phyloP scores from a whole-genome alignment of 2,329 filamentous ascomycete genomes.

The Alternaria novae-zelandiae region DNA sequence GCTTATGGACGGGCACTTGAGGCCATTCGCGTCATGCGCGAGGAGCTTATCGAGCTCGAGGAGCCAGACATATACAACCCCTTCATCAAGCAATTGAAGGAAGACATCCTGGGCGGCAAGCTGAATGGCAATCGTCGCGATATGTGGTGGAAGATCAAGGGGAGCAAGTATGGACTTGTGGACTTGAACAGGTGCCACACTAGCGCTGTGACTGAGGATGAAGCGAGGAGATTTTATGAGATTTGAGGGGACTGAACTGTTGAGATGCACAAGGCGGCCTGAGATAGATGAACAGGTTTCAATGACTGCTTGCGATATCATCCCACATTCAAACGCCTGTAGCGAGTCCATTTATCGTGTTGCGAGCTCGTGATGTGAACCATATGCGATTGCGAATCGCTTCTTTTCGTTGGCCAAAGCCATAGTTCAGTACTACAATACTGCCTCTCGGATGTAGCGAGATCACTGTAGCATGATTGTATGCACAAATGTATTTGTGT shows the following conservation, averaged over 20 bases:
- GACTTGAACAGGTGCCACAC: slow-evolving; percentile 66
- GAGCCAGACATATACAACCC: slow-evolving; percentile 78
- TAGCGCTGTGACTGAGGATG: slow-evolving; percentile 71
- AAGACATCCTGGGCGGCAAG: slow-evolving; percentile 69
- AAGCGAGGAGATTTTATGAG: slow-evolving; percentile 61
- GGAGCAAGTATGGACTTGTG: slow-evolving; percentile 74
- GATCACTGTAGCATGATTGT: background rate
- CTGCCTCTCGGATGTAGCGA: background rate
- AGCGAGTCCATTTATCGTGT: background rate
- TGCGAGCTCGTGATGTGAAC: no score
- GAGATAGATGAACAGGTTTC: background rate
- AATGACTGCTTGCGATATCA: no score
- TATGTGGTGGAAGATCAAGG: slow-evolving; percentile 79
- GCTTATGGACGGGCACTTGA: slow-evolving; percentile 79
- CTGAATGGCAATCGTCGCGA: slow-evolving; percentile 79
- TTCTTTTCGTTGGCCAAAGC: no score
- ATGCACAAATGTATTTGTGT: background rate
- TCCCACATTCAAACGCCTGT: no score
- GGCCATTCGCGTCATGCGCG: slow-evolving; percentile 76
- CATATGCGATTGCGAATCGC: no score
- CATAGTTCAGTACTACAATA: no score
- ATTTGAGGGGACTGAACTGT: slow-evolving; percentile 4
- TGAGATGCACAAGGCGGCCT: background rate
- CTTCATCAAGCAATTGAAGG: slow-evolving; percentile 74
- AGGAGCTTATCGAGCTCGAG: slow-evolving; percentile 77